phyloP scores from a whole-genome alignment of 371 early-diverging fungal species.

The Nematocida ironsii region DNA sequence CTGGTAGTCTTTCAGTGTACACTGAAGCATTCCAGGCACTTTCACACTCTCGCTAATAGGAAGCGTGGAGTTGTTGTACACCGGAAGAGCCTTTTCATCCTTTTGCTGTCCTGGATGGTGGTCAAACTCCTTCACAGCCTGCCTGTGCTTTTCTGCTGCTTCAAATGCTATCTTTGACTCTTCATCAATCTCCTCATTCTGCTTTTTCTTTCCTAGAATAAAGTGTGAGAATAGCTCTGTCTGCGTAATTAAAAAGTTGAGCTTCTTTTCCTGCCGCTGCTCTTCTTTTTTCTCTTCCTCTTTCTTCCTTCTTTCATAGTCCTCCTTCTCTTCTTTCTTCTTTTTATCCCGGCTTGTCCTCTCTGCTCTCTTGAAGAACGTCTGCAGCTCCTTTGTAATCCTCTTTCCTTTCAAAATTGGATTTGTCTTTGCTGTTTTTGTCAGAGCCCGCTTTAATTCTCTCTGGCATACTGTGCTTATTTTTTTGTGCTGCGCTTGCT shows the following conservation, averaged over 20 bases:
- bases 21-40: slow-evolving; percentile 58
- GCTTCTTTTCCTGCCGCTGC: slow-evolving; percentile 81
- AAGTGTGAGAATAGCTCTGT: slow-evolving; percentile 93
- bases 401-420: slow-evolving; percentile 66
- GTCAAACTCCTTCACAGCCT: slow-evolving; percentile 74
- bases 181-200: slow-evolving; percentile 6
- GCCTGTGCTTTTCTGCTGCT: slow-evolving; percentile 60
- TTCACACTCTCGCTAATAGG: slow-evolving; percentile 39
- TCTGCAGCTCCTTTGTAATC: slow-evolving; percentile 65
- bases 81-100: slow-evolving; percentile 34
- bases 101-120: slow-evolving; percentile 71
- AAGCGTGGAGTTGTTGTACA: slow-evolving; percentile 55
- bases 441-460: slow-evolving; percentile 66
- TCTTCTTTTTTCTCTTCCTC: slow-evolving; percentile 85
- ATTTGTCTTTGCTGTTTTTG: slow-evolving; percentile 67
- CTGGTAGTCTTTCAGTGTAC: slow-evolving; percentile 74
- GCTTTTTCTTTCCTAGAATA: slow-evolving; percentile 71
- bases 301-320: slow-evolving; percentile 75
- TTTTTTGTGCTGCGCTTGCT: slow-evolving; percentile 62
- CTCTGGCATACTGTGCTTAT: slow-evolving; percentile 65
- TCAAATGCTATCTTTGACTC: slow-evolving; percentile 48
- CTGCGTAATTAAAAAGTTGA: slow-evolving; percentile 88
- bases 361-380: slow-evolving; percentile 59
- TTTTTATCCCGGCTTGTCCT: slow-evolving; percentile 76
- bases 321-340: slow-evolving; percentile 83